These are phyloP conservation scores for Entomortierella parvispora DNA, from an alignment of 192 early-diverging fungal genomes.

Conservation along the genomic window DNA sequence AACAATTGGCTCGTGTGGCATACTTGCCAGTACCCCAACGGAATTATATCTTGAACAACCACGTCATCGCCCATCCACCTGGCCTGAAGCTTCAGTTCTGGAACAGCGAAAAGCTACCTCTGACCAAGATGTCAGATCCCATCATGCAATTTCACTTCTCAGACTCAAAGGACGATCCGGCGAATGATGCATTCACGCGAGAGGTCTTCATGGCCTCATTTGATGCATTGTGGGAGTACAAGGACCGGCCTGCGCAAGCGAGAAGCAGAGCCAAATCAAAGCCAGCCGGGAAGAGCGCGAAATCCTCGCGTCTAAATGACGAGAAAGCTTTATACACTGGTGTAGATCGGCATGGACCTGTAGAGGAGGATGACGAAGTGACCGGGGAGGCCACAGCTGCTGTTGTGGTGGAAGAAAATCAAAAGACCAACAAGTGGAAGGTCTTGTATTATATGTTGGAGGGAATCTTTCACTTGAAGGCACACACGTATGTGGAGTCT, in stretches of 20 bases:
- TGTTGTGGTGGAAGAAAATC: no score
- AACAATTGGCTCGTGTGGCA: background rate
- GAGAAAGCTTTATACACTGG: no score
- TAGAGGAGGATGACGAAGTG: background rate
- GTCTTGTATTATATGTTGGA: background rate
- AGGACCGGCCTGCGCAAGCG: background rate
- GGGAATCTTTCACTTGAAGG: background rate
- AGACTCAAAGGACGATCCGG: background rate
- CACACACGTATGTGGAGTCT: background rate
- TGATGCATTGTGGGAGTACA: constrained; percentile 31
- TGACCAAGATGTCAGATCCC: constrained; percentile 10
- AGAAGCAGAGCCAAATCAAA: no score
- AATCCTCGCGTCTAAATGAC: background rate
- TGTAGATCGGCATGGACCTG: no score
- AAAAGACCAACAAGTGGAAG: background rate
- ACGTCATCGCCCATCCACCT: constrained; percentile 2
- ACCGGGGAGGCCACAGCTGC: background rate
- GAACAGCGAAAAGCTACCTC: background rate
- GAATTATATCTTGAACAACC: constrained; percentile 1
- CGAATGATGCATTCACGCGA: constrained; percentile 16
- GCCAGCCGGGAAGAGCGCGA: background rate
- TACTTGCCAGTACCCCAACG: constrained; percentile 2
- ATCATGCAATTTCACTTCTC: constrained; percentile 25
- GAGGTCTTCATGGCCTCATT: constrained; percentile 25
- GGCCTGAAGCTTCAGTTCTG: background rate